Evolutionary conservation across 768 basidiomycete genomes (phyloP).

Genomic region (Mycena galopus): DNA sequence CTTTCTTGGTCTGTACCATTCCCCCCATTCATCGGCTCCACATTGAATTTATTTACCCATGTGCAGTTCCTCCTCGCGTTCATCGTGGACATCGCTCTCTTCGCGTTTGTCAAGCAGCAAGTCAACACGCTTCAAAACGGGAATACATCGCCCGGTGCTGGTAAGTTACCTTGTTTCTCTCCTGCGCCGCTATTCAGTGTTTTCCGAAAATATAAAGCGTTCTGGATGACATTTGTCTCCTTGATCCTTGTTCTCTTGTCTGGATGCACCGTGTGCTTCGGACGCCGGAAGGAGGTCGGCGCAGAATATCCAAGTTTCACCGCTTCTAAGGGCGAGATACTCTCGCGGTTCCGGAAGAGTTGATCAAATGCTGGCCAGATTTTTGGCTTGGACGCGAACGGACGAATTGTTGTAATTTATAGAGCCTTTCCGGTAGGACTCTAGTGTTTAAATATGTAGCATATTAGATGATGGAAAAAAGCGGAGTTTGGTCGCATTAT

Average conservation of each 20-base stretch:
- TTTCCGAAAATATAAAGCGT: conserved; percentile 54
- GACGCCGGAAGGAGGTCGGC: conserved; percentile 64
- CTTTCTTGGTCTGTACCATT: conserved; percentile 52
- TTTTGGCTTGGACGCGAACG: no score
- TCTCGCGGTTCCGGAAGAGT: conserved; percentile 55
- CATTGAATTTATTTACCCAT: no score
- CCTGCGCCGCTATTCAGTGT: background rate
- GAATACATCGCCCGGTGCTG: conserved; percentile 70
- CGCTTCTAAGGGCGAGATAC: conserved; percentile 43
- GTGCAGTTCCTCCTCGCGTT: conserved; percentile 72
- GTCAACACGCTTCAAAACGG: conserved; percentile 57
- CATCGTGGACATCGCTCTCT: conserved; percentile 82
- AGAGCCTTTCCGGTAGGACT: no score
- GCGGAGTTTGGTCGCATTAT: no score
- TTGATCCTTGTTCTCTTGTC: conserved; percentile 73
- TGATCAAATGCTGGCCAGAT: no score
- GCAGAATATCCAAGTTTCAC: conserved; percentile 50
- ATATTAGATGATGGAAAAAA: no score
- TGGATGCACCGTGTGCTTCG: conserved; percentile 78
- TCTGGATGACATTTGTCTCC: conserved; percentile 81
- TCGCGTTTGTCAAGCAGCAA: conserved; percentile 68
- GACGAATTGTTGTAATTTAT: no score
- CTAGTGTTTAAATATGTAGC: no score
- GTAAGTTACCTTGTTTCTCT: conserved; percentile 49
- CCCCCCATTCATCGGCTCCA: background rate